These are phyloP conservation scores for Buddleja alternifolia DNA, from an alignment of 257 asterid species.

Conservation along the genomic window DNA sequence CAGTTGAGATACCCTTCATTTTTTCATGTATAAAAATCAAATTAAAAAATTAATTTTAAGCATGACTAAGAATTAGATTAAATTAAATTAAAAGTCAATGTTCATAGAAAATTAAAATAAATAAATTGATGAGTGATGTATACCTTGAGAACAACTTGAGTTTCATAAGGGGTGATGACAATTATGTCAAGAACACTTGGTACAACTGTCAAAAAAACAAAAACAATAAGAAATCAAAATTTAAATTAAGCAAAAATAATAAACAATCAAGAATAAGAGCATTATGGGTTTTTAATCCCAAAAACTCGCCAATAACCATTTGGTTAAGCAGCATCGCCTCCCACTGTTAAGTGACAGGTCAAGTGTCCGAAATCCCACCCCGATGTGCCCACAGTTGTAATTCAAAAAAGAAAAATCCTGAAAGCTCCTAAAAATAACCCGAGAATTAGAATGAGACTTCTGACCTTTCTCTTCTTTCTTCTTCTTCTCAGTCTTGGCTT, in stretches of 20 bases:
- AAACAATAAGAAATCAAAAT: background rate
- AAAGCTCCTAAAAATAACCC: too few species aligned
- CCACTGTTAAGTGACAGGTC: too few species aligned
- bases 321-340: too few species aligned
- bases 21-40: conserved; percentile 1
- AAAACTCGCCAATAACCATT: too few species aligned
- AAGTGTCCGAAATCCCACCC: too few species aligned
- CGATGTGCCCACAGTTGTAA: too few species aligned
- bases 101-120: background rate
- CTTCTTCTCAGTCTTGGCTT: conserved; percentile 78
- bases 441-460: background rate
- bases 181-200: conserved; percentile 79
- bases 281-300: too few species aligned
- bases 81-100: background rate
- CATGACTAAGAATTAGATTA: background rate
- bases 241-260: background rate
- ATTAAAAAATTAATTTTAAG: too few species aligned
- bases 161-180: conserved; percentile 81
- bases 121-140: background rate
- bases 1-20: conserved; percentile 91
- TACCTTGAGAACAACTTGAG: conserved; percentile 89
- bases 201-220: conserved; percentile 53
- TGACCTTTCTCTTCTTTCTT: conserved; percentile 95
- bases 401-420: too few species aligned
- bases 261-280: background rate